Evolutionary conservation across 2,329 filamentous ascomycete genomes (phyloP).

Genomic region (Elsinoe batatas): DNA sequence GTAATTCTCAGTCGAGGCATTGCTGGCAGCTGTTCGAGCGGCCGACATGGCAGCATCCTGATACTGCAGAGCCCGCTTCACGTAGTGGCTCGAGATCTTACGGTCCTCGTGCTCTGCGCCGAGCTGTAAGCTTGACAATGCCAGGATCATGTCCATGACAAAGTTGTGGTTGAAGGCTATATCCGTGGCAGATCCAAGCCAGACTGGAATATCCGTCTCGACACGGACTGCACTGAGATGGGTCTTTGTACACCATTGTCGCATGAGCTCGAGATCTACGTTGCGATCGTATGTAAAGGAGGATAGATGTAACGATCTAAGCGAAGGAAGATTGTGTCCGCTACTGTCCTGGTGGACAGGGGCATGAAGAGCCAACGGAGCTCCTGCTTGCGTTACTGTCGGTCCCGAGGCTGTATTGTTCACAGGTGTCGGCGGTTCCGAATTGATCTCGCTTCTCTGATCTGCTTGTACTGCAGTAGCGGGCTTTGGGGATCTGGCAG

Average conservation of each 20-base stretch:
- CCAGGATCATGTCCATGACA: conserved; percentile 5
- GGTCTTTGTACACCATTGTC: conserved; percentile 1
- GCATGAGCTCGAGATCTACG: conserved; percentile 4
- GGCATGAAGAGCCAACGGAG: neutral
- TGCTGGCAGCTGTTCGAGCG: neutral
- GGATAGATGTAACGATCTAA: neutral
- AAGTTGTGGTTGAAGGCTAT: conserved; percentile 1
- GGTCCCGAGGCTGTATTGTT: too few species aligned
- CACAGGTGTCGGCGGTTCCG: too few species aligned
- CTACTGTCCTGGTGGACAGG: neutral
- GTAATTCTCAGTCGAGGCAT: neutral
- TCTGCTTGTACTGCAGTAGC: neutral
- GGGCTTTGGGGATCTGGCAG: neutral
- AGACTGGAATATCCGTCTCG: neutral
- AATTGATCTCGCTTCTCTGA: neutral
- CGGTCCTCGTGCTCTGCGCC: neutral
- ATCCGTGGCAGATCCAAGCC: neutral
- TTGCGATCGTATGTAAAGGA: neutral
- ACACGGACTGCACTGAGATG: neutral
- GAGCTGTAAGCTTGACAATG: neutral
- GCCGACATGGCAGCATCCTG: neutral
- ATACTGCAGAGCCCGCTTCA: neutral
- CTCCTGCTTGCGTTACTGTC: neutral
- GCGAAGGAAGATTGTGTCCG: neutral
- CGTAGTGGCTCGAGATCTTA: neutral